phyloP scores from a whole-genome alignment of 2,329 filamentous ascomycete species.

The Xylariaceae sp. region DNA sequence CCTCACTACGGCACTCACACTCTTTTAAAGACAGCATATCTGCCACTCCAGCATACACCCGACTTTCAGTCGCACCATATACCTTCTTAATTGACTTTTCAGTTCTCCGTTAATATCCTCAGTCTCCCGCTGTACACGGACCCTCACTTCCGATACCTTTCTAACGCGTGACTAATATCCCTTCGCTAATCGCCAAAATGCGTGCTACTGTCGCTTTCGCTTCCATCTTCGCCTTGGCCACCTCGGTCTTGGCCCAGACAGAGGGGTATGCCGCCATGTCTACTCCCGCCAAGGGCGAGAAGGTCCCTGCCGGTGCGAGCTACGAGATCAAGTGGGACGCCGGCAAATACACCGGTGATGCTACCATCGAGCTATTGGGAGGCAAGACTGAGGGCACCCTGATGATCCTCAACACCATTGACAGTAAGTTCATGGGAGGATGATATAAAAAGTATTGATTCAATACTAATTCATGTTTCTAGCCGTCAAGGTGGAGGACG shows the following conservation, averaged over 20 bases:
- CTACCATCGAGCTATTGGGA: constrained; percentile 53
- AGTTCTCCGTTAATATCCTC: background rate
- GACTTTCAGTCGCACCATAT: background rate
- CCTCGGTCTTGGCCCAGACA: constrained; percentile 48
- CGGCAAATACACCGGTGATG: constrained; percentile 37
- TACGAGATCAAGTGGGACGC: constrained; percentile 50
- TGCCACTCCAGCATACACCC: constrained; percentile 7
- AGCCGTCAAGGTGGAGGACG: constrained; percentile 42
- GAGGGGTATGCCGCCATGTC: constrained; percentile 53
- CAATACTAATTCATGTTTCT: constrained; percentile 20
- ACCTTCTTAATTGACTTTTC: background rate
- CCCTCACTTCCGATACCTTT: background rate
- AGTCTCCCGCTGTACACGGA: background rate
- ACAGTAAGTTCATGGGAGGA: constrained; percentile 41
- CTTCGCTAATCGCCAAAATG: constrained; percentile 42
- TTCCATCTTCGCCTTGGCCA: constrained; percentile 49
- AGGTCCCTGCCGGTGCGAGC: constrained; percentile 44
- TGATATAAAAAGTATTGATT: too few relatives aligned
- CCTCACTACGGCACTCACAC: constrained; percentile 12
- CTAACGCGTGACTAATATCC: background rate
- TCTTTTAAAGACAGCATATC: constrained; percentile 10
- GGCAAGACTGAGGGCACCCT: constrained; percentile 44
- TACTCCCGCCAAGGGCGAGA: constrained; percentile 41
- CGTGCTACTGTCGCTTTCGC: constrained; percentile 46
- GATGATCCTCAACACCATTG: constrained; percentile 39